These are phyloP conservation scores for Byssochlamys sp. DNA, from an alignment of 2,329 filamentous ascomycete species.

Conservation along the genomic window DNA sequence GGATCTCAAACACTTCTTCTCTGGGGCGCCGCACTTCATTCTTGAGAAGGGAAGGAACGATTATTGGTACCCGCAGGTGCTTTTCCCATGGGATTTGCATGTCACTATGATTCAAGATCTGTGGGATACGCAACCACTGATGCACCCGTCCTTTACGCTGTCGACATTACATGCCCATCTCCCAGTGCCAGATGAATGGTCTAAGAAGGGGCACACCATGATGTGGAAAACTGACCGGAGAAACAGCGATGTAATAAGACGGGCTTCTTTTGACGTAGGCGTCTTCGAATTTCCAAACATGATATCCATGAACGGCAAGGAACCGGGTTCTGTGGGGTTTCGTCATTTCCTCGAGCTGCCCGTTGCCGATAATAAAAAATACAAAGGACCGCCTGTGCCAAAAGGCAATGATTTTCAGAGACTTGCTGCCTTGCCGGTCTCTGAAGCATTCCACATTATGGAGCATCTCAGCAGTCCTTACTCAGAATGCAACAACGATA, in stretches of 20 bases:
- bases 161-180: slow-evolving; percentile 37
- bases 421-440: slow-evolving; percentile 17
- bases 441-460: slow-evolving; percentile 26
- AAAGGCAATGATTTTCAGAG: slow-evolving; percentile 12
- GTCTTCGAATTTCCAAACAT: slow-evolving; percentile 42
- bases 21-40: slow-evolving; percentile 36
- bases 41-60: slow-evolving; percentile 33
- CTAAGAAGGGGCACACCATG: slow-evolving; percentile 18
- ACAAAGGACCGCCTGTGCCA: slow-evolving; percentile 14
- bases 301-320: slow-evolving; percentile 36
- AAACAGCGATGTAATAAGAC: slow-evolving; percentile 18
- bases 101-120: slow-evolving; percentile 30
- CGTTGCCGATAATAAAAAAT: slow-evolving; percentile 27
- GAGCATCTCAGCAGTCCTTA: slow-evolving; percentile 26
- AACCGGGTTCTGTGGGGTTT: slow-evolving; percentile 39
- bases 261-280: slow-evolving; percentile 35
- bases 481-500: slow-evolving; percentile 25
- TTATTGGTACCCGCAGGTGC: slow-evolving; percentile 34
- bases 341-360: slow-evolving; percentile 40
- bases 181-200: slow-evolving; percentile 30
- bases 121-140: slow-evolving; percentile 30
- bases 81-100: slow-evolving; percentile 37
- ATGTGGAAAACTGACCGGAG: slow-evolving; percentile 15
- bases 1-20: slow-evolving; percentile 34
- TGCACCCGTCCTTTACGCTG: slow-evolving; percentile 33